These are phyloP conservation scores for Aspergillus novoparasiticus DNA, from an alignment of 2,329 filamentous ascomycete species.

Conservation along the genomic window DNA sequence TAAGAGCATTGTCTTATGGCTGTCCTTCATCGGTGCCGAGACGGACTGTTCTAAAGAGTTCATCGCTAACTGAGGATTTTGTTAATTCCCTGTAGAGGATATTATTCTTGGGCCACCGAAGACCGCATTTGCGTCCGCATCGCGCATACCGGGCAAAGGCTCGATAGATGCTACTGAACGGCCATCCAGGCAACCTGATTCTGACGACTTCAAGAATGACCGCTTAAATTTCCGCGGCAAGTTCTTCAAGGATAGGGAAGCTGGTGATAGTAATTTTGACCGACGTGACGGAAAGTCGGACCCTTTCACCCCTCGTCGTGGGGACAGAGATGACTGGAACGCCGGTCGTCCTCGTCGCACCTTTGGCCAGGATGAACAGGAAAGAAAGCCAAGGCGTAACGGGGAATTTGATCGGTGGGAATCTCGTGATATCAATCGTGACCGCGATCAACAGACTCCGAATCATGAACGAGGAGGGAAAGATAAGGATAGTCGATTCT, in stretches of 20 bases:
- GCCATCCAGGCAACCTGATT: constrained; percentile 51
- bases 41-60: not conserved
- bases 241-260: constrained; percentile 42
- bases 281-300: constrained; percentile 40
- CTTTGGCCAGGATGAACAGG: constrained; percentile 45
- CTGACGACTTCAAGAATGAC: constrained; percentile 60
- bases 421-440: constrained; percentile 47
- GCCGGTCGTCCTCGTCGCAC: constrained; percentile 41
- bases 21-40: not conserved
- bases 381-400: constrained; percentile 44
- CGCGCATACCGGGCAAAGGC: constrained; percentile 54
- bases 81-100: constrained; percentile 63
- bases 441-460: constrained; percentile 61
- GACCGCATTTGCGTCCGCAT: constrained; percentile 78
- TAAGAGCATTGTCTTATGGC: constrained; percentile 20
- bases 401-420: constrained; percentile 48
- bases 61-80: constrained; percentile 22
- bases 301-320: constrained; percentile 38
- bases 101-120: constrained; percentile 84
- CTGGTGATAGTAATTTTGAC: constrained; percentile 39
- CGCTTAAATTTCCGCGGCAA: constrained; percentile 63
- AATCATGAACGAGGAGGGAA: constrained; percentile 52
- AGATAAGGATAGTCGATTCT: constrained; percentile 56
- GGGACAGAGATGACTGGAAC: constrained; percentile 47
- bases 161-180: constrained; percentile 49